Conservation (phyloP, 345 rosid species). For the Cardamine occulta region DNA sequence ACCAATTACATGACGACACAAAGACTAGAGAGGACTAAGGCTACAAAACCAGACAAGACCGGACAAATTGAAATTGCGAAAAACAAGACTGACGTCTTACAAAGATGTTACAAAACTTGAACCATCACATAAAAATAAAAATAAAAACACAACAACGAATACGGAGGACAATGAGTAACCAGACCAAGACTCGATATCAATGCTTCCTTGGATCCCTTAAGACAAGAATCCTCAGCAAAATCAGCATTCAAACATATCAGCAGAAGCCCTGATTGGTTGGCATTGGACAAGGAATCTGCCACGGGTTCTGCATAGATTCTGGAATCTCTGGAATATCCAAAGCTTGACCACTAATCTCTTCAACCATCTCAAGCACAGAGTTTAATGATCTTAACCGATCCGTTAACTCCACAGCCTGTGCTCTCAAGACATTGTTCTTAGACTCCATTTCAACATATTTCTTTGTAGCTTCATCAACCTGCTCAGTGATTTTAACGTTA, state of each 20-base stretch:
- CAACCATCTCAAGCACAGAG: slow-evolving; percentile 64
- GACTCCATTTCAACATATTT: slow-evolving; percentile 59
- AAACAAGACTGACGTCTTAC: not conserved
- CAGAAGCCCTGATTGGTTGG: slow-evolving; percentile 63
- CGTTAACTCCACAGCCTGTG: slow-evolving; percentile 68
- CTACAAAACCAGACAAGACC: slow-evolving; percentile 20
- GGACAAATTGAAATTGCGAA: not conserved
- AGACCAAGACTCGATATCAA: not conserved
- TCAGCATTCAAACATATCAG: slow-evolving; percentile 55
- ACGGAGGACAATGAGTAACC: not conserved
- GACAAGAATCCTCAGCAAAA: not conserved
- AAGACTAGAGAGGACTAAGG: slow-evolving; percentile 11
- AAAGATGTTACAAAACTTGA: slow-evolving; percentile 27
- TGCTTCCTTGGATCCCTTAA: not conserved
- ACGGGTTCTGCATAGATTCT: slow-evolving; percentile 56
- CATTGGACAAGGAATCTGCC: slow-evolving; percentile 62
- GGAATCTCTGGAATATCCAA: slow-evolving; percentile 82
- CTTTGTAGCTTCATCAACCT: slow-evolving; percentile 41
- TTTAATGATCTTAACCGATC: slow-evolving; percentile 63
- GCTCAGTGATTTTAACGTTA: slow-evolving; percentile 46
- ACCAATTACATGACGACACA: slow-evolving; percentile 32
- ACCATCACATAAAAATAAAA: not conserved
- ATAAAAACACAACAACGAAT: not conserved
- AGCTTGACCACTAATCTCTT: slow-evolving; percentile 56
- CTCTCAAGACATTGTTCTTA: slow-evolving; percentile 67